Conservation (phyloP, 2,329 filamentous ascomycete genomes). For the Colletotrichum karsti region DNA sequence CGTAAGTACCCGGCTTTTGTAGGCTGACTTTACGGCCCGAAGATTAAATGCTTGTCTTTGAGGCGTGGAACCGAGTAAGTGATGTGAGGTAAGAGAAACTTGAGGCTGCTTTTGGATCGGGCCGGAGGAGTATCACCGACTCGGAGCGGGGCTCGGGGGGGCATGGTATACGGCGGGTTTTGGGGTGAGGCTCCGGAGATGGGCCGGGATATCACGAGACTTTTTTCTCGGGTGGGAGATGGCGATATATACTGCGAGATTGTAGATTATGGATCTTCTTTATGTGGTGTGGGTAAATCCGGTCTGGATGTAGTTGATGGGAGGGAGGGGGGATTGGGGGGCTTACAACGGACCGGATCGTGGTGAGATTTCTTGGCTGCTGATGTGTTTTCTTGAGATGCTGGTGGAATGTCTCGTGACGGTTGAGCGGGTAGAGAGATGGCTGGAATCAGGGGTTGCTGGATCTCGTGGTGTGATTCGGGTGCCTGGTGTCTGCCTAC, state of each 20-base stretch:
- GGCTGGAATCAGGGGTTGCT: too few species aligned
- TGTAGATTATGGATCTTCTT: neutral
- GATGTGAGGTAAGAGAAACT: neutral
- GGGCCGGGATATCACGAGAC: neutral
- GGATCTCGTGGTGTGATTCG: too few species aligned
- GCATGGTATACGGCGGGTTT: neutral
- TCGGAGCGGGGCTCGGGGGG: neutral
- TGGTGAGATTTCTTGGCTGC: too few species aligned
- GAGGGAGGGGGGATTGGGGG: too few species aligned
- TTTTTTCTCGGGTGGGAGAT: neutral
- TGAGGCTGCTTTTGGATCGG: neutral
- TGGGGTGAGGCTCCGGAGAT: neutral
- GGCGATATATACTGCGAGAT: neutral
- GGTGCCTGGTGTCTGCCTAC: too few species aligned
- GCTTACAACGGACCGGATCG: too few species aligned
- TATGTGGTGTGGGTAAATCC: too few species aligned
- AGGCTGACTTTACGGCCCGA: neutral
- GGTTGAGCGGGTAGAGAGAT: too few species aligned
- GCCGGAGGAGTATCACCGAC: neutral
- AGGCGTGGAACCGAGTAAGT: neutral
- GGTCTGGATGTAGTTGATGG: too few species aligned
- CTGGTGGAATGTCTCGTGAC: too few species aligned
- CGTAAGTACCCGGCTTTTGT: neutral
- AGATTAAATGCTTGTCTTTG: neutral
- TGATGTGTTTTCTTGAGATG: too few species aligned